Percentiles rank a stretch among this genome's conserved stretches.
Evolutionary conservation across 345 rosid genomes (phyloP).

Genomic region (Rhodomyrtus tomentosa): DNA sequence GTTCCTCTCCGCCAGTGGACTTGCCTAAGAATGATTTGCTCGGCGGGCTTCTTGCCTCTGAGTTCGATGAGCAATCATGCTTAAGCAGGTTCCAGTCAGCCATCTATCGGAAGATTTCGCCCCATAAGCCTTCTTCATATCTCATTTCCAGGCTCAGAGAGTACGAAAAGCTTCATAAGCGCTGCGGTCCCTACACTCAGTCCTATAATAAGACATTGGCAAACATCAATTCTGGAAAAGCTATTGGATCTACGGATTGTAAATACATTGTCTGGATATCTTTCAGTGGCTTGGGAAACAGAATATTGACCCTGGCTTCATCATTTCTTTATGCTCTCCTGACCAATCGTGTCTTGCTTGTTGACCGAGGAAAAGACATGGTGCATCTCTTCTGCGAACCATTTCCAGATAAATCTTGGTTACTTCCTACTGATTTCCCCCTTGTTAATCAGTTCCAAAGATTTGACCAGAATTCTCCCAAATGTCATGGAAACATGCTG

Average conservation of each 20-base stretch:
- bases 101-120: slow-evolving; percentile 37
- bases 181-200: slow-evolving; percentile 41
- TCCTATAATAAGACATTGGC: slow-evolving; percentile 20
- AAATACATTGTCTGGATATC: slow-evolving; percentile 54
- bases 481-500: slow-evolving; percentile 43
- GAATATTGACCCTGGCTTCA: slow-evolving; percentile 47
- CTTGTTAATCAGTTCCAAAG: slow-evolving; percentile 16
- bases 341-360: slow-evolving; percentile 47
- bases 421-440: slow-evolving; percentile 37
- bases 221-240: slow-evolving; percentile 19
- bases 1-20: slow-evolving; percentile 8
- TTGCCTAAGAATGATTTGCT: slow-evolving; percentile 17
- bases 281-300: slow-evolving; percentile 67
- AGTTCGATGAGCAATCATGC: slow-evolving; percentile 39
- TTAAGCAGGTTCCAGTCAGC: slow-evolving; percentile 40
- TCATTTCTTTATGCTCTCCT: slow-evolving; percentile 59
- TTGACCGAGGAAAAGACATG: slow-evolving; percentile 52
- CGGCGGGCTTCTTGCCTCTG: slow-evolving; percentile 45
- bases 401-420: slow-evolving; percentile 49
- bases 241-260: slow-evolving; percentile 20
- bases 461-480: slow-evolving; percentile 30
- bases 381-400: slow-evolving; percentile 51
- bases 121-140: slow-evolving; percentile 39
- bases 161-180: slow-evolving; percentile 51
- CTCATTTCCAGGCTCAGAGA: slow-evolving; percentile 48